These are phyloP conservation scores for Bidens hawaiensis DNA, from an alignment of 140 eudicot species.

Conservation along the genomic window DNA sequence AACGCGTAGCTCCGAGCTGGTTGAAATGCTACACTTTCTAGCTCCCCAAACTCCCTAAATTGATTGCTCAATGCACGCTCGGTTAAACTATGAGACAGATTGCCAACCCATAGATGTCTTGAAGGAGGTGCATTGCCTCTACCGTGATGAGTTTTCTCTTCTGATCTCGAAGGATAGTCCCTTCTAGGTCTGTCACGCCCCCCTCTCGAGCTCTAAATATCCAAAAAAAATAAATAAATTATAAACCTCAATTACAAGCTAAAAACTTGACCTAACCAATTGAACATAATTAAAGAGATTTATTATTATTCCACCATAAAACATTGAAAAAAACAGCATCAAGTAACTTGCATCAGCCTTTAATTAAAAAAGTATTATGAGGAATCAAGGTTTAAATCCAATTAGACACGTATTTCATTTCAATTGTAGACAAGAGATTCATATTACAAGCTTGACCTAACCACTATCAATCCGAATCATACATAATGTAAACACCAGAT, in stretches of 20 bases:
- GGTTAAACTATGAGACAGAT: slow-evolving; percentile 49
- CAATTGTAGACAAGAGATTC: too few species aligned
- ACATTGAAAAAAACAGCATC: neutral
- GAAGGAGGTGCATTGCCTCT: slow-evolving; percentile 74
- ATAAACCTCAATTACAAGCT: too few species aligned
- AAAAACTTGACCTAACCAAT: too few species aligned
- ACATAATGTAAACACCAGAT: too few species aligned
- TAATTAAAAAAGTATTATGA: too few species aligned
- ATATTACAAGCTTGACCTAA: too few species aligned
- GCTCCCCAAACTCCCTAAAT: slow-evolving; percentile 71
- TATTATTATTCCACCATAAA: neutral
- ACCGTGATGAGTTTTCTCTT: slow-evolving; percentile 59
- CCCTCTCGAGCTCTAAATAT: slow-evolving; percentile 64
- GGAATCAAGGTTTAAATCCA: too few species aligned
- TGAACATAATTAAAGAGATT: too few species aligned
- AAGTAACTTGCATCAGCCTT: neutral
- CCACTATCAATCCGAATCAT: too few species aligned
- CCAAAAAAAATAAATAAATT: too few species aligned
- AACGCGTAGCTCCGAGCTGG: slow-evolving; percentile 96
- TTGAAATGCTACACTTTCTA: slow-evolving; percentile 76
- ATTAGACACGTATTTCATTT: too few species aligned
- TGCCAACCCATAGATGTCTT: slow-evolving; percentile 95
- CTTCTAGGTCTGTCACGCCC: slow-evolving; percentile 61
- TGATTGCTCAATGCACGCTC: slow-evolving; percentile 53
- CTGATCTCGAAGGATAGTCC: slow-evolving; percentile 61